phyloP scores from a whole-genome alignment of 2,329 filamentous ascomycete species.

The Emmonsia crescens region DNA sequence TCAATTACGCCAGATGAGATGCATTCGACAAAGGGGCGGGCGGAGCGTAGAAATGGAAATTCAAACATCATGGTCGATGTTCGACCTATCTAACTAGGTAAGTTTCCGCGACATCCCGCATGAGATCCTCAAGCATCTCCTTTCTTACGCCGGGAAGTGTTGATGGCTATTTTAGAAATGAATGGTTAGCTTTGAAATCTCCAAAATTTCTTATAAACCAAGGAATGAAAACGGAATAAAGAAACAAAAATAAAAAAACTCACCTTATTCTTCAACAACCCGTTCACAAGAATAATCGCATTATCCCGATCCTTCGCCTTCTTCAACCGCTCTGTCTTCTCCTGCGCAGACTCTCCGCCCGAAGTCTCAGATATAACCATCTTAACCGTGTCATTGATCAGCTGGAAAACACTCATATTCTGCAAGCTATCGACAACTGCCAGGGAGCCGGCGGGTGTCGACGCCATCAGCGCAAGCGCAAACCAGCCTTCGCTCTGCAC shows the following conservation, averaged over 20 bases:
- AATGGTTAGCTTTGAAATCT: neutral
- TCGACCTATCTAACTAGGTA: neutral
- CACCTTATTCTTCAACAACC: slow-evolving; percentile 31
- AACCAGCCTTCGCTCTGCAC: slow-evolving; percentile 41
- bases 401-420: slow-evolving; percentile 23
- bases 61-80: neutral
- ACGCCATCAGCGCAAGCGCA: slow-evolving; percentile 38
- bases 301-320: slow-evolving; percentile 32
- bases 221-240: slow-evolving; percentile 1
- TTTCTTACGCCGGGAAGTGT: slow-evolving; percentile 20
- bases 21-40: neutral
- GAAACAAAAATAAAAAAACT: slow-evolving; percentile 9
- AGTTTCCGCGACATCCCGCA: slow-evolving; percentile 15
- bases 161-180: slow-evolving; percentile 17
- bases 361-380: slow-evolving; percentile 12
- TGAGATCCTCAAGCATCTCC: slow-evolving; percentile 21
- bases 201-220: neutral
- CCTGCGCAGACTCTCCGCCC: slow-evolving; percentile 12
- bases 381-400: slow-evolving; percentile 25
- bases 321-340: slow-evolving; percentile 18
- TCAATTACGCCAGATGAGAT: neutral
- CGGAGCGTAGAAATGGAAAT: neutral
- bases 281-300: slow-evolving; percentile 29
- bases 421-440: slow-evolving; percentile 28
- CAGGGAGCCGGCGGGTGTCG: slow-evolving; percentile 21